phyloP scores from a whole-genome alignment of 768 basidiomycete genomes.

The Boletus tomentosulus region DNA sequence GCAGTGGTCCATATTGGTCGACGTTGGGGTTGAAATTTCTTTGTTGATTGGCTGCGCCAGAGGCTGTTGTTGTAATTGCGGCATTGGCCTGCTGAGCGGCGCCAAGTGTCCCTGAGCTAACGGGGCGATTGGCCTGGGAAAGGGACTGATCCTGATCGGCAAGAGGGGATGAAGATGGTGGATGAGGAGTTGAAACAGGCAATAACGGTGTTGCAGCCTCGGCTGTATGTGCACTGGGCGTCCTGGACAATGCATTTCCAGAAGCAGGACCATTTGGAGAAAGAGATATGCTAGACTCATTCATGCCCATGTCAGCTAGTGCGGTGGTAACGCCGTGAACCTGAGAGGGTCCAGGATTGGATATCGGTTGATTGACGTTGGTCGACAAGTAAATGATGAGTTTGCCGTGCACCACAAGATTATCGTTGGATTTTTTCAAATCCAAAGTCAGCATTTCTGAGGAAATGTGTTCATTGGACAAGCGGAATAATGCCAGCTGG shows the following conservation, averaged over 20 bases:
- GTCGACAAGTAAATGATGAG: conserved; percentile 96
- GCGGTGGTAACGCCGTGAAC: conserved; percentile 55
- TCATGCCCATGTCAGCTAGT: conserved; percentile 57
- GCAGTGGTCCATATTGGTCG: conserved; percentile 90
- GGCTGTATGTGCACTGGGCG: conserved; percentile 64
- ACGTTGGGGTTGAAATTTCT: conserved; percentile 93
- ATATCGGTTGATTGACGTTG: conserved; percentile 78
- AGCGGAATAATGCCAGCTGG: background rate
- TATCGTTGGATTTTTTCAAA: conserved; percentile 98
- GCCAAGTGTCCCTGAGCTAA: conserved; percentile 28
- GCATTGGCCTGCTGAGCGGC: conserved; percentile 19
- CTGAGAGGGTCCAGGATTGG: conserved; percentile 78
- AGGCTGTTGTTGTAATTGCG: conserved; percentile 28
- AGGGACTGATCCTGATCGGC: conserved; percentile 28
- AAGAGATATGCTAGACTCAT: conserved; percentile 56
- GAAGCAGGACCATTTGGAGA: conserved; percentile 39
- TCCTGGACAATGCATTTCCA: conserved; percentile 51
- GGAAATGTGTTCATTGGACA: conserved; percentile 1
- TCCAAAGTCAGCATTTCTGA: conserved; percentile 95
- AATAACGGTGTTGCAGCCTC: conserved; percentile 43
- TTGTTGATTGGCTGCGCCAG: conserved; percentile 46
- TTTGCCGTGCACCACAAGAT: conserved; percentile 95
- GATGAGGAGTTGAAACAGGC: conserved; percentile 37
- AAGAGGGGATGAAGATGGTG: conserved; percentile 20
- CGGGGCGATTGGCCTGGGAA: conserved; percentile 31